Conservation (phyloP, 257 asterid genomes). For the Perilla frutescens region DNA sequence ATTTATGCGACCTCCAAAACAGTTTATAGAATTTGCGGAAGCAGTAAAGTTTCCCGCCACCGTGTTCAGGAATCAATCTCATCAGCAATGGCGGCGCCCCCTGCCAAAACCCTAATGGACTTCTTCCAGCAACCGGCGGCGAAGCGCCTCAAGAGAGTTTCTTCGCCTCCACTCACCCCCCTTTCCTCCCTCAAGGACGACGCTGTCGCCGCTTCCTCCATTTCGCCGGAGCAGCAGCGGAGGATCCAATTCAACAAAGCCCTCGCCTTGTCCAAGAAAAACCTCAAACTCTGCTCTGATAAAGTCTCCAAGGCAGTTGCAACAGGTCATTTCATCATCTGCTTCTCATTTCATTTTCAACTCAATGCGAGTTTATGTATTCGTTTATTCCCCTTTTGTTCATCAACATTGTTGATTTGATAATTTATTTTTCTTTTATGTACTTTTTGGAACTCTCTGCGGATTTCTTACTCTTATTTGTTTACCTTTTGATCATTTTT, state of each 20-base stretch:
- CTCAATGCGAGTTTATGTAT: neutral
- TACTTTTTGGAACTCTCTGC: neutral
- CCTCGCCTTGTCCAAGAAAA: slow-evolving; percentile 71
- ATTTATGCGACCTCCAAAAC: too few relatives aligned
- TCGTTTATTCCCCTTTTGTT: neutral
- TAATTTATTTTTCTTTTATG: neutral
- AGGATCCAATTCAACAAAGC: slow-evolving; percentile 77
- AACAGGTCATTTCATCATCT: slow-evolving; percentile 40
- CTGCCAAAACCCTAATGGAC: slow-evolving; percentile 77
- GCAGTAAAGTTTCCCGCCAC: slow-evolving; percentile 32
- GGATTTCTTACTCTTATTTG: neutral
- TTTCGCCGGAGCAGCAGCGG: slow-evolving; percentile 62
- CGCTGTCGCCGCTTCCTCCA: slow-evolving; percentile 35
- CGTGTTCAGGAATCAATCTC: slow-evolving; percentile 23
- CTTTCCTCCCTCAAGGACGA: slow-evolving; percentile 41
- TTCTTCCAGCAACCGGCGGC: slow-evolving; percentile 74
- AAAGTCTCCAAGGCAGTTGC: slow-evolving; percentile 54
- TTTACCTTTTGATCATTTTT: neutral
- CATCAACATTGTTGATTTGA: neutral
- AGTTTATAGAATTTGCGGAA: too few relatives aligned
- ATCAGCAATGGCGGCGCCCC: slow-evolving; percentile 53
- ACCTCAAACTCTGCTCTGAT: slow-evolving; percentile 70
- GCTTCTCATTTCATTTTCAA: slow-evolving; percentile 9
- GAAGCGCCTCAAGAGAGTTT: slow-evolving; percentile 69
- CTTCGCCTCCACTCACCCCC: slow-evolving; percentile 43